Evolutionary conservation across 306 rosid genomes (phyloP), one percentile per base, ranked within the genome.

Genomic region (Prinsepia uniflora): DNA sequence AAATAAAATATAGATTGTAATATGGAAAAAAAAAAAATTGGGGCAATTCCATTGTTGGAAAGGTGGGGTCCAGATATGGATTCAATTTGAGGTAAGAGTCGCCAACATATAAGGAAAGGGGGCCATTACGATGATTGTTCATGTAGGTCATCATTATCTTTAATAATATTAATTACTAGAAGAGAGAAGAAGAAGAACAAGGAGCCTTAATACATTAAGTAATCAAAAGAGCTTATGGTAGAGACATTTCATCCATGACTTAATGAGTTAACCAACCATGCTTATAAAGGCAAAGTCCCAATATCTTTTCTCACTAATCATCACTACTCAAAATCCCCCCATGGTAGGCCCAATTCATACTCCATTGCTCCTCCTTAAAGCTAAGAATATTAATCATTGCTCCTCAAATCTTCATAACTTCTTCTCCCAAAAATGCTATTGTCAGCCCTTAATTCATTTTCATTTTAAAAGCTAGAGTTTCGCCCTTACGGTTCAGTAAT

Each of bases 321-420:
- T 86, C 65, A 72, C 69, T 52, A 54, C 73, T 71, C 46, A 49
- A 47, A 76, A 62, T 19, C 58, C 81, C 64, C 64, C 60, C 75
- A 46, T 63, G 80, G 85, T 73, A 75, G 98, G 90, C 79, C 98
- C 88, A 65, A 80, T 55, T 30, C 57, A 74, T 72, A 86, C 80
- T 80, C 77, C 76, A 72, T 92, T 92, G 95, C 96, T 85, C 98
- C 96, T 88, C 84, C 96, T 88, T 88, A 88, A 92, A 92, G 96
- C 90, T 90, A 92, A 85, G 81, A 81, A 81, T 82, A 89, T 80
- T 86, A 87, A 81, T 87, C 77, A 86, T 86, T 81, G 78, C 77
- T 73, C 71, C 81, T 78, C 36, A 30, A 30, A 30, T 30, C 81
- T 81, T 65, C 77, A 75, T 30, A 30, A 30, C 53, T 64, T 82